These are phyloP conservation scores for Leccinum fibrillosum DNA, from an alignment of 768 basidiomycete species.

Conservation along the genomic window DNA sequence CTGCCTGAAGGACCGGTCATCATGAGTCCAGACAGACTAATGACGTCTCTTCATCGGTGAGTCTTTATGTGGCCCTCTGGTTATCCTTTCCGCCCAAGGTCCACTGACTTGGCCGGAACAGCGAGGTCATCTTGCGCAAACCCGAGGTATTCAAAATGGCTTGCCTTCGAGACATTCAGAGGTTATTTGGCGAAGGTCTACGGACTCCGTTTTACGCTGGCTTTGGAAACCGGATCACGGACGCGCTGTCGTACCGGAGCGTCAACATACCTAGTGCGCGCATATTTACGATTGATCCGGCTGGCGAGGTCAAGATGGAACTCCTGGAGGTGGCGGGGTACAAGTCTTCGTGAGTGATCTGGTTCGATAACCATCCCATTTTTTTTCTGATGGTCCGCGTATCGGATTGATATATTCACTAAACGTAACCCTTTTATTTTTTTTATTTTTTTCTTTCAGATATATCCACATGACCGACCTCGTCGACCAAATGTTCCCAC, in stretches of 20 bases:
- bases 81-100: not conserved
- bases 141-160: constrained; percentile 99
- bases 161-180: constrained; percentile 90
- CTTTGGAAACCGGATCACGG: constrained; percentile 97
- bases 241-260: constrained; percentile 95
- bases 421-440: not conserved
- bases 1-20: constrained; percentile 98
- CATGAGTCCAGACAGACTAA: constrained; percentile 95
- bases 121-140: constrained; percentile 98
- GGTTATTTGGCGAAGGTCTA: constrained; percentile 73
- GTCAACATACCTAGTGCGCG: constrained; percentile 92
- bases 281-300: constrained; percentile 96
- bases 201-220: constrained; percentile 92
- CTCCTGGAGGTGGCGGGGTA: constrained; percentile 94
- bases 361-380: not conserved
- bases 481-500: constrained; percentile 99
- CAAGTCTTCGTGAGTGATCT: constrained; percentile 77
- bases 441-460: constrained; percentile 35
- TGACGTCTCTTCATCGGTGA: constrained; percentile 91
- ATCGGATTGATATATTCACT: not conserved
- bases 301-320: constrained; percentile 96
- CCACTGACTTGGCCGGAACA: constrained; percentile 28
- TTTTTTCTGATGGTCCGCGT: too few relatives aligned
- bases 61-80: constrained; percentile 18
- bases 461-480: constrained; percentile 99